Conservation (phyloP, 768 basidiomycete species). For the Amanita jacksonii region DNA sequence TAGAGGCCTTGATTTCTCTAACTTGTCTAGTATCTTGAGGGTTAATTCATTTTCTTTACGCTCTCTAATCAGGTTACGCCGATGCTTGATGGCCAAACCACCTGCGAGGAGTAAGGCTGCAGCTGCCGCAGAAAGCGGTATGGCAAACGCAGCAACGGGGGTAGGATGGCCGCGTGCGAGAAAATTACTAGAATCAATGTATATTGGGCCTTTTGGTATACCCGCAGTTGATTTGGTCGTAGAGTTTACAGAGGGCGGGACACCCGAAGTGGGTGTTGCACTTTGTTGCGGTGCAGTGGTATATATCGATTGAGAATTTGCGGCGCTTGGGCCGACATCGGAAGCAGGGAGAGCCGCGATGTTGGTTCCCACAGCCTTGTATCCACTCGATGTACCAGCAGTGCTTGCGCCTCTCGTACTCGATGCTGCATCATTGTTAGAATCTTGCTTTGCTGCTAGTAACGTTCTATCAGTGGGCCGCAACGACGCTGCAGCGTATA, state of each 20-base stretch:
- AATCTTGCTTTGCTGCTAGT: neutral
- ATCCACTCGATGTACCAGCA: neutral
- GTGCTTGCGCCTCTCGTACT: neutral
- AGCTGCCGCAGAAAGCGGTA: conserved; percentile 5
- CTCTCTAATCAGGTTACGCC: neutral
- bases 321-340: neutral
- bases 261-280: neutral
- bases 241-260: neutral
- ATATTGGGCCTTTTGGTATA: conserved; percentile 1
- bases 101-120: conserved; percentile 4
- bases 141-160: conserved; percentile 6
- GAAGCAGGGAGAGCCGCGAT: neutral
- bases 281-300: neutral
- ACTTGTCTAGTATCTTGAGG: neutral
- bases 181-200: conserved; percentile 3
- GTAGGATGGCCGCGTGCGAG: conserved; percentile 1
- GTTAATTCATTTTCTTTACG: neutral
- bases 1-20: neutral
- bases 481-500: neutral
- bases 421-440: neutral
- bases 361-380: neutral
- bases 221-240: neutral
- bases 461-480: neutral
- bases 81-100: conserved; percentile 3
- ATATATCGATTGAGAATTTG: neutral